Evolutionary conservation across 2,329 filamentous ascomycete species (phyloP).

Genomic region (Ceratocystis colombiana): DNA sequence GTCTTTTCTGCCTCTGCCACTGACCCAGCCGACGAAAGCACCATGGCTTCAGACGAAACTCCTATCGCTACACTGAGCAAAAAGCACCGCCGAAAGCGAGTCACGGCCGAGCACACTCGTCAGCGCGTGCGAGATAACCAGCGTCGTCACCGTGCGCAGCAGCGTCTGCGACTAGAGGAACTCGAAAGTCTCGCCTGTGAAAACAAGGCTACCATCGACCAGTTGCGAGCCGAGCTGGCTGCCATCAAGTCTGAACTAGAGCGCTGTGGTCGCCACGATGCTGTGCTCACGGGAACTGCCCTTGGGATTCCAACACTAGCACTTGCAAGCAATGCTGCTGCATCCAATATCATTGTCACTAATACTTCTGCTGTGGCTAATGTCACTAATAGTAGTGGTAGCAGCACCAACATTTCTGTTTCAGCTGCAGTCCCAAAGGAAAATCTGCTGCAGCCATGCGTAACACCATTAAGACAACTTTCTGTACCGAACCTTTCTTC

Average conservation of each 20-base stretch:
- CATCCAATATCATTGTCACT: background rate
- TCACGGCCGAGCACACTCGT: constrained; percentile 31
- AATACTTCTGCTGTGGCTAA: background rate
- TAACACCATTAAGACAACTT: background rate
- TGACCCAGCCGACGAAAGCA: background rate
- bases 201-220: constrained; percentile 18
- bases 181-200: constrained; percentile 26
- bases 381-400: background rate
- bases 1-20: background rate
- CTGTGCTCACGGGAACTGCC: background rate
- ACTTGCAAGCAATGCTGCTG: background rate
- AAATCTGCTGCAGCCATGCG: background rate
- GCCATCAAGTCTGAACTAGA: constrained; percentile 15
- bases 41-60: too few relatives aligned
- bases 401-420: background rate
- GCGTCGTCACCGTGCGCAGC: constrained; percentile 40
- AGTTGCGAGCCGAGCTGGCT: constrained; percentile 12
- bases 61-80: background rate
- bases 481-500: background rate
- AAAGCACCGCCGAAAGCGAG: constrained; percentile 23
- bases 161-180: constrained; percentile 34
- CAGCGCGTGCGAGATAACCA: constrained; percentile 43
- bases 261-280: constrained; percentile 16
- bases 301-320: background rate
- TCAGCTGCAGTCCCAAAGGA: background rate